Conservation (phyloP, 805 yeast genomes). For the Zygoascus bituminiphila region DNA sequence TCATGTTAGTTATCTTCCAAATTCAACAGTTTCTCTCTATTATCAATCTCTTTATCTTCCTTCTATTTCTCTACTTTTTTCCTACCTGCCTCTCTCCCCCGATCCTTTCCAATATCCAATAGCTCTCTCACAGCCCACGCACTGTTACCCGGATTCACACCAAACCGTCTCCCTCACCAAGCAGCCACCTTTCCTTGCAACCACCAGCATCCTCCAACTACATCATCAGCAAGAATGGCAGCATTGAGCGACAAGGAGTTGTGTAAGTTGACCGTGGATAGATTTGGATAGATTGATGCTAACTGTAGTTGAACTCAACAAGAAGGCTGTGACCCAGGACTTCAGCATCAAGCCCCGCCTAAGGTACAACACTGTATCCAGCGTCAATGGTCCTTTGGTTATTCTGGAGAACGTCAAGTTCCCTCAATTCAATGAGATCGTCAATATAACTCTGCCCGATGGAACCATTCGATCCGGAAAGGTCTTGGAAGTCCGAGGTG, state of each 20-base stretch:
- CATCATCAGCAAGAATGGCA: conserved; percentile 9
- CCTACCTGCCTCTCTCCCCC: no score
- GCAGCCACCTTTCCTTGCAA: neutral
- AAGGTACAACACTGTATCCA: conserved; percentile 93
- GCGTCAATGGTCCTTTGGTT: conserved; percentile 97
- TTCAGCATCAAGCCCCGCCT: conserved; percentile 86
- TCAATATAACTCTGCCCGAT: conserved; percentile 92
- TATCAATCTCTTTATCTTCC: no score
- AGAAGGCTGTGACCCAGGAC: conserved; percentile 85
- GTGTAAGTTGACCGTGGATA: conserved; percentile 15
- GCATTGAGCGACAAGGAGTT: conserved; percentile 28
- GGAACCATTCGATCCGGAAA: conserved; percentile 95
- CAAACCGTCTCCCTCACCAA: neutral
- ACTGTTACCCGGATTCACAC: no score
- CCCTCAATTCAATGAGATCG: conserved; percentile 93
- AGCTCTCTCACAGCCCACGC: no score
- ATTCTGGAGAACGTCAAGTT: conserved; percentile 78
- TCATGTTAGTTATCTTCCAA: no score
- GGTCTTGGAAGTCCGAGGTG: conserved; percentile 95
- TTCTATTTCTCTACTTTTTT: no score
- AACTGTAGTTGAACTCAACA: conserved; percentile 54
- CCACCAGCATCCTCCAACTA: neutral
- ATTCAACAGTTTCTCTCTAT: no score
- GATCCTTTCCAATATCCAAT: no score
- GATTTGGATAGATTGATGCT: neutral